phyloP scores from a whole-genome alignment of 306 rosid genomes.

The Luffa aegyptiaca region DNA sequence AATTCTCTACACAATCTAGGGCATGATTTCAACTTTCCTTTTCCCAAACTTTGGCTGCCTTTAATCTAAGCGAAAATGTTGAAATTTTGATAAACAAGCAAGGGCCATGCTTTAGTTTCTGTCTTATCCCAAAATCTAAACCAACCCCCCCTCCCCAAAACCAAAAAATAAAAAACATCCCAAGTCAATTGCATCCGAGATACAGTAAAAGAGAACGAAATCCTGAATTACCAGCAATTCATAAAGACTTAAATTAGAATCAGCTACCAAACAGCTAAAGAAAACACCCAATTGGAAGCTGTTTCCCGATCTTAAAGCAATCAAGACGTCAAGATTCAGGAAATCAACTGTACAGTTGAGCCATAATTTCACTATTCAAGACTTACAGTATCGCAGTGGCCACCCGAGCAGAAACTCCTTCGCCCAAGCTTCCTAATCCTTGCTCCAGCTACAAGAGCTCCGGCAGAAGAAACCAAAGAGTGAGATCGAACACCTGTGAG shows the following conservation, averaged over 20 bases:
- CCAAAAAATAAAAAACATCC: neutral
- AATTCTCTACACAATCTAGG: conserved; percentile 8
- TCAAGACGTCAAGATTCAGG: conserved; percentile 17
- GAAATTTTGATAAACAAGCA: neutral
- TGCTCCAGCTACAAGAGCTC: neutral
- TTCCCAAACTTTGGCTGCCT: neutral
- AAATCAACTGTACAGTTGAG: neutral
- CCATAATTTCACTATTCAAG: neutral
- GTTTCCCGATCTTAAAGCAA: conserved; percentile 5
- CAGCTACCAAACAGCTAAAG: conserved; percentile 1
- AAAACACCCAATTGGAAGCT: neutral
- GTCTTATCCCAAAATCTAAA: neutral
- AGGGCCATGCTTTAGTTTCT: neutral
- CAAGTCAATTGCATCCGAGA: conserved; percentile 19
- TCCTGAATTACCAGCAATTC: conserved; percentile 9
- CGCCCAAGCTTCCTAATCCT: neutral
- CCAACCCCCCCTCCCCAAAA: neutral
- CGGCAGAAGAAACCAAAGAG: conserved; percentile 6
- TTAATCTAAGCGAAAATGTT: neutral
- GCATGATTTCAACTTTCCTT: neutral
- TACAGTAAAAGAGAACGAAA: conserved; percentile 5
- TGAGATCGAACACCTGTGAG: conserved; percentile 31
- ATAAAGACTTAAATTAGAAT: conserved; percentile 1
- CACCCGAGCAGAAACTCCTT: conserved; percentile 11
- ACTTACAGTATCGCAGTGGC: neutral